Evolutionary conservation across 78 protist genomes (phyloP), one percentile per base, ranked within the genome.

Genomic region (Monosiga brevicollis): DNA sequence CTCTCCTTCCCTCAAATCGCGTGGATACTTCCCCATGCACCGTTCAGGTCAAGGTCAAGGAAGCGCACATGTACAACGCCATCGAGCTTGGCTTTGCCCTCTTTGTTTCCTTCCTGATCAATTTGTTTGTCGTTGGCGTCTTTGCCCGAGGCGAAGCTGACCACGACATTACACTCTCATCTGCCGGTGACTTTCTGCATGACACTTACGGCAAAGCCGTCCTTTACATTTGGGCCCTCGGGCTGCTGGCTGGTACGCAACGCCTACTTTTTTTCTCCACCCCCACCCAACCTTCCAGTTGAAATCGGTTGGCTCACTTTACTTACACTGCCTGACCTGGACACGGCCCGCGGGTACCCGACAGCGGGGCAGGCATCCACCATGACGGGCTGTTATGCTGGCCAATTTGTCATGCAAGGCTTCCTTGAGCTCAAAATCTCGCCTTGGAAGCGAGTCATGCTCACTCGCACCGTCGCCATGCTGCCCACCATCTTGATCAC

Each of bases 401-500:
- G 94, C 79, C 92, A 91, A 81, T 90, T 90, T 74, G 94, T 92
- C 49, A 94, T 93, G 96, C 82, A 91, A 26, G 95, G 95, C 39
- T 93, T 93, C 86, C 77, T 93, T 2, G 79, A 88, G 1, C 40
- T 93, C 37, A 54, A 80, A 37, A 62, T 93, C 22, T 74, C 79
- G 3, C 89, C 91, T 23, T 91, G 94, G 94, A 79, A 81, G 42
- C 83, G 96, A n/a, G 54, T 82, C 54, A 40, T 93, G 23, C 38
- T 93, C 38, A 91, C 96, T 1, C 80, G 96, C 1, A 36, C 82
- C 26, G 74, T 91, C 25, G 93, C 94, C n/a, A 90, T 92, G 35
- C 42, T 92, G 54, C 94, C 96, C 0, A 89, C 93, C 0, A 85
- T 89, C 32, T n/a, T 85, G 2, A 88, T 90, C 25, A 90, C 93